Evolutionary conservation across 768 basidiomycete genomes (phyloP), one percentile per base, ranked within the genome.

Genomic region (Lepiota venenata): DNA sequence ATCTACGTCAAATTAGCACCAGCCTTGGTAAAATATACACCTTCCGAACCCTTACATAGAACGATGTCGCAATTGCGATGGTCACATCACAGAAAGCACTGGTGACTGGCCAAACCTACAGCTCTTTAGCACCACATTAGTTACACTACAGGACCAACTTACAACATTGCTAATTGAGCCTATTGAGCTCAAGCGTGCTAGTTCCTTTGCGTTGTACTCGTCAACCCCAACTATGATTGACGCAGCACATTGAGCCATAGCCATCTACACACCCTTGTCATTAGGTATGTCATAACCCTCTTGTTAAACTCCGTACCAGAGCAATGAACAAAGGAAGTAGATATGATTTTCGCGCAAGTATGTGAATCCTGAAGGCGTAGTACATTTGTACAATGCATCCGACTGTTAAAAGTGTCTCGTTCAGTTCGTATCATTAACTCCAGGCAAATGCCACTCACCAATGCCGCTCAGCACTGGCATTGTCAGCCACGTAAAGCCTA

Each of bases 61-160:
- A 70, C 5, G 64, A 59, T 66, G 69, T 71, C 22, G 59, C 61
- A 14, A 55, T 58, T 0, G 67, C 70, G 39, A 73, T 71, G 8
- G 61, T 18, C 1, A 67, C 50, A 49, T 73, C 72, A 32, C 70
- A 70, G 1, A 66, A 35, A 6, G 70, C 68, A 9, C 64, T 66
- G 29, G 60, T 56, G n/a, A 64, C 64, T 53, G 69, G 66, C 72
- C 72, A 73, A 20, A 71, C 55, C 68, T 68, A 42, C 20, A 16
- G 32, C 2, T 14, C 38, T 16, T 46, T 18, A 29, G 21, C 14
- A 38, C 15, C 44, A 42, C 9, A 18, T 21, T 4, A 1, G 11
- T 5, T 25, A 52, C 25, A 25, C n/a, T 16, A 22, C 15, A 14
- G 14, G 8, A 16, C 9, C 18, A 15, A n/a, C 50, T 36, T 11